phyloP scores from a whole-genome alignment of 345 rosid species.

The Anacardium occidentale region DNA sequence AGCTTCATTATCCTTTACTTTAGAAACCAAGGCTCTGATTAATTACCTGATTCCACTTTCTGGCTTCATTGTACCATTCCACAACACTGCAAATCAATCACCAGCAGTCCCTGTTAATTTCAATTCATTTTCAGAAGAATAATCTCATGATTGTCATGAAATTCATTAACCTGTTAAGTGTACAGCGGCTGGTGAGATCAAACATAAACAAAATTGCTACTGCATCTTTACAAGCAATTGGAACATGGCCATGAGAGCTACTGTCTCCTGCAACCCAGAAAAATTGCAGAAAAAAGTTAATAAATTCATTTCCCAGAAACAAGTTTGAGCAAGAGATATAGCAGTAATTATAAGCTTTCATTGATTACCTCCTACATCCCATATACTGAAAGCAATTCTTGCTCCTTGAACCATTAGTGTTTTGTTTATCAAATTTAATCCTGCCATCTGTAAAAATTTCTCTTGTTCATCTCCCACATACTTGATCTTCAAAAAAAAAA shows the following conservation, averaged over 20 bases:
- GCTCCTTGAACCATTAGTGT: slow-evolving; percentile 77
- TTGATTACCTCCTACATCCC: slow-evolving; percentile 88
- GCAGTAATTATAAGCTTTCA: too few relatives aligned
- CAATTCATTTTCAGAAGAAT: too few relatives aligned
- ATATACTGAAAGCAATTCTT: slow-evolving; percentile 78
- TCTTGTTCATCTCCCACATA: slow-evolving; percentile 85
- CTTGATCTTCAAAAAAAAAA: slow-evolving; percentile 46
- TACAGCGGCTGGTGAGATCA: slow-evolving; percentile 94
- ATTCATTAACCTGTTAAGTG: slow-evolving; percentile 68
- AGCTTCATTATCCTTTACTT: neutral
- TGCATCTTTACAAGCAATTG: slow-evolving; percentile 93
- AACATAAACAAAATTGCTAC: slow-evolving; percentile 96
- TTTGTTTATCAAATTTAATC: slow-evolving; percentile 70
- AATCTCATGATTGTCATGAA: neutral
- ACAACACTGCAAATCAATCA: slow-evolving; percentile 51
- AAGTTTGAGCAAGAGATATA: neutral
- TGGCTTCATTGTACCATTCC: slow-evolving; percentile 81
- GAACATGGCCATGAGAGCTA: slow-evolving; percentile 70
- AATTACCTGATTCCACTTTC: slow-evolving; percentile 95
- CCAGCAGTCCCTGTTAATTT: neutral
- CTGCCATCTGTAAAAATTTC: slow-evolving; percentile 66
- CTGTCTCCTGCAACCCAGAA: slow-evolving; percentile 49
- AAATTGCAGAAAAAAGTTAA: neutral
- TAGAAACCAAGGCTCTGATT: slow-evolving; percentile 1
- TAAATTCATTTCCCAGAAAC: neutral